Evolutionary conservation across 352 stramenopile genomes (phyloP).

Genomic region (Phytophthora foliorum): DNA sequence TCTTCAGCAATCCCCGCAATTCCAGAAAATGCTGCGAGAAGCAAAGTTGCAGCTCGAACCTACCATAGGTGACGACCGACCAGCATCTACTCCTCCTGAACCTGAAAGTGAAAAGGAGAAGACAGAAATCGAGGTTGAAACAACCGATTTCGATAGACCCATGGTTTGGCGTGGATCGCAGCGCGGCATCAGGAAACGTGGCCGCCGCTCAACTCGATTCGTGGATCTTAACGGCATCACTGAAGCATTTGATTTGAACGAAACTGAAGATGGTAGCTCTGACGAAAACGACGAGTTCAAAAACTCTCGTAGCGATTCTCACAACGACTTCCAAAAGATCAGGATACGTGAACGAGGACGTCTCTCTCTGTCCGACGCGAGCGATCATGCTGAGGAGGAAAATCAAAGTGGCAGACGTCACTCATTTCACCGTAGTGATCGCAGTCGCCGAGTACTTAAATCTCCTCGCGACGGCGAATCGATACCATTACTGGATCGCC

Average conservation of each 20-base stretch:
- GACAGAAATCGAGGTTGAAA: constrained; percentile 1
- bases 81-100: neutral
- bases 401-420: neutral
- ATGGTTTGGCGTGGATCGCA: constrained; percentile 20
- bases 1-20: constrained; percentile 57
- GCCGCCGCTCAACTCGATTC: constrained; percentile 39
- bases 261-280: constrained; percentile 23
- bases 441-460: constrained; percentile 23
- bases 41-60: constrained; percentile 27
- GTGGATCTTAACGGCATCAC: constrained; percentile 63
- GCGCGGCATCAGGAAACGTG: constrained; percentile 12
- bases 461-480: constrained; percentile 19
- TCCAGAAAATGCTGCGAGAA: constrained; percentile 46
- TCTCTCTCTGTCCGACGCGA: constrained; percentile 36
- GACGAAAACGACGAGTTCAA: constrained; percentile 27
- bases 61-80: constrained; percentile 4
- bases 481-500: constrained; percentile 44
- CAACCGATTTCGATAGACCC: constrained; percentile 8
- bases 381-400: constrained; percentile 15
- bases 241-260: constrained; percentile 58
- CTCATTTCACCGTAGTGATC: constrained; percentile 27
- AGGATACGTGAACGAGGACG: constrained; percentile 59
- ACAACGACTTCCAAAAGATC: constrained; percentile 43
- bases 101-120: constrained; percentile 17
- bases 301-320: constrained; percentile 8